These are phyloP conservation scores for Annulohypoxylon moriforme DNA, from an alignment of 495 filamentous ascomycete genomes.

Conservation along the genomic window DNA sequence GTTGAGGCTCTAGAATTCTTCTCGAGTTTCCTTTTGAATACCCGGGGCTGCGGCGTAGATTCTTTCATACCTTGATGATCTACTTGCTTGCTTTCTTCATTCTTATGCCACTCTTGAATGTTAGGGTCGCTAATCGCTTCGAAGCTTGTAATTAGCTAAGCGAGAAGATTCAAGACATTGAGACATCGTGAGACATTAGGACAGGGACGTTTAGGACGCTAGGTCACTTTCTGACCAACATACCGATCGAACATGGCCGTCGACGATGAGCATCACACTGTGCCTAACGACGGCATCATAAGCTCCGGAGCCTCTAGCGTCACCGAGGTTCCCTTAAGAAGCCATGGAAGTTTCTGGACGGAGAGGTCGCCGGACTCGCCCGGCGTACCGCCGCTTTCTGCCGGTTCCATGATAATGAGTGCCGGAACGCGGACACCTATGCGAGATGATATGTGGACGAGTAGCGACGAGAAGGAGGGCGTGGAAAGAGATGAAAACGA, in stretches of 20 bases:
- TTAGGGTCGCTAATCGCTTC: background rate
- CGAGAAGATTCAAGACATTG: background rate
- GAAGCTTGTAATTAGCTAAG: background rate
- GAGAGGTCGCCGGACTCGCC: constrained; percentile 2
- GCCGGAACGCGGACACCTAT: constrained; percentile 13
- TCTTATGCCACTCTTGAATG: background rate
- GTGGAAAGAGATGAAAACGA: background rate
- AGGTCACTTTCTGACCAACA: no score
- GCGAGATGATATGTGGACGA: constrained; percentile 28
- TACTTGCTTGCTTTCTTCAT: background rate
- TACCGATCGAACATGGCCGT: constrained; percentile 15
- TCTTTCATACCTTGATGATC: background rate
- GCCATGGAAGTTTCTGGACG: constrained; percentile 4
- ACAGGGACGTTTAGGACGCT: no score
- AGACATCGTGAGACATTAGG: no score
- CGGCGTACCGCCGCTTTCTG: background rate
- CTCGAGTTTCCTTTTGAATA: background rate
- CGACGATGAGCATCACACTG: background rate
- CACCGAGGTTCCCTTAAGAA: constrained; percentile 11
- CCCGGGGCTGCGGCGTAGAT: background rate
- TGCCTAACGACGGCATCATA: background rate
- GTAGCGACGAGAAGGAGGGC: constrained; percentile 21
- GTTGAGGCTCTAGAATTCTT: background rate
- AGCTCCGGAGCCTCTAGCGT: constrained; percentile 30
- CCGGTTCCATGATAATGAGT: constrained; percentile 10